Conservation (phyloP, 768 basidiomycete genomes). For the Lepiota venenata region DNA sequence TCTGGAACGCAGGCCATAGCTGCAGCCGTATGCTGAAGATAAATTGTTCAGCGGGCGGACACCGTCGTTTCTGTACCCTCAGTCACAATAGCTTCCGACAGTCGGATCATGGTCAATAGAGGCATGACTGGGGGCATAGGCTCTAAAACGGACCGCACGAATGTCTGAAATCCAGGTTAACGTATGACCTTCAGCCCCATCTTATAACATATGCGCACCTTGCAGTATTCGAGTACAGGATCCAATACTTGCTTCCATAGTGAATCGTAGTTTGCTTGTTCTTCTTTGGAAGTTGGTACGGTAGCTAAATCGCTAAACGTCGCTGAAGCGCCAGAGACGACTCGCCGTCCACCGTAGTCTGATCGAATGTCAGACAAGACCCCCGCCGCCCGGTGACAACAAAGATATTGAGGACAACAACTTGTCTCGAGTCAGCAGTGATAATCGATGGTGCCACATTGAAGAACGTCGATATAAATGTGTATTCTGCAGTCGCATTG, state of each 20-base stretch:
- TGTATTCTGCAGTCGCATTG: conserved; percentile 91
- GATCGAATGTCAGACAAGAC: conserved; percentile 41
- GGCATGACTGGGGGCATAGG: conserved; percentile 72
- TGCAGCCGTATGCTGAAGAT: conserved; percentile 77
- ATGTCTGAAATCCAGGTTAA: conserved; percentile 43
- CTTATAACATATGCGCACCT: conserved; percentile 39
- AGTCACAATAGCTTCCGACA: conserved; percentile 76
- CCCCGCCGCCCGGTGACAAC: conserved; percentile 35
- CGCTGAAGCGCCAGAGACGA: conserved; percentile 28
- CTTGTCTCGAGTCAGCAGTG: conserved; percentile 29
- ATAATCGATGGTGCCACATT: conserved; percentile 32
- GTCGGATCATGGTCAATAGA: conserved; percentile 86
- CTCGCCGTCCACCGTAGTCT: conserved; percentile 41
- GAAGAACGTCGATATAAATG: conserved; percentile 87
- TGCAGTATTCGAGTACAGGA: conserved; percentile 83
- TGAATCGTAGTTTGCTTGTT: conserved; percentile 53
- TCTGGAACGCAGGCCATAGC: conserved; percentile 95
- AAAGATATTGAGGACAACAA: conserved; percentile 33
- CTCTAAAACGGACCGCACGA: conserved; percentile 65
- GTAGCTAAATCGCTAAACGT: conserved; percentile 32
- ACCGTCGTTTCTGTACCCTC: conserved; percentile 77
- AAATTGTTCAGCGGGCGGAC: conserved; percentile 77
- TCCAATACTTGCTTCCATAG: conserved; percentile 95
- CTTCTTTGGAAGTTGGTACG: conserved; percentile 48
- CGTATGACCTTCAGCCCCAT: neutral